Evolutionary conservation across 768 basidiomycete genomes (phyloP).

Genomic region (Clitopilus hobsonii): DNA sequence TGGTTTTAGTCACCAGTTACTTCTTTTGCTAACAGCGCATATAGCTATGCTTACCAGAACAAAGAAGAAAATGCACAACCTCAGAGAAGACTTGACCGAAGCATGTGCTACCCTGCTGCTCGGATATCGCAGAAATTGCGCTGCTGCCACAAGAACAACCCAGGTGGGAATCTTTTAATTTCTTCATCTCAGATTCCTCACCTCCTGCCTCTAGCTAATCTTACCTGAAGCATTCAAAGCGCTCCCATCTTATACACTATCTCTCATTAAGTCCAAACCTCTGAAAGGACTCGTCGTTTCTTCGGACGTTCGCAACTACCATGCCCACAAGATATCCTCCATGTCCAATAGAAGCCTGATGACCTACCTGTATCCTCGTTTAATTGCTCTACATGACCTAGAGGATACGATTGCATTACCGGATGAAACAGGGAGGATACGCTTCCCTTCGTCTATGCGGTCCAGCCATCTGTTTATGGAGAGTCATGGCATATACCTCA

Average conservation of each 20-base stretch:
- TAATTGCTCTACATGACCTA: slow-evolving; percentile 87
- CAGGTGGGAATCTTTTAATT: slow-evolving; percentile 50
- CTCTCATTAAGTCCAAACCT: slow-evolving; percentile 84
- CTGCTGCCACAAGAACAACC: slow-evolving; percentile 65
- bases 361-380: slow-evolving; percentile 80
- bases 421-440: slow-evolving; percentile 53
- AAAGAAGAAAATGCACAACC: slow-evolving; percentile 58
- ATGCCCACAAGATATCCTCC: slow-evolving; percentile 70
- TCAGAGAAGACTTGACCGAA: slow-evolving; percentile 83
- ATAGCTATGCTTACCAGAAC: slow-evolving; percentile 70
- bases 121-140: slow-evolving; percentile 87
- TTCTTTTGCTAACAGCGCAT: background rate
- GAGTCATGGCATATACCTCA: slow-evolving; percentile 85
- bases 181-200: slow-evolving; percentile 1
- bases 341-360: slow-evolving; percentile 68
- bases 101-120: slow-evolving; percentile 76
- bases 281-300: slow-evolving; percentile 86
- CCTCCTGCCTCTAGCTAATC: slow-evolving; percentile 62
- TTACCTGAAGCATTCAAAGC: slow-evolving; percentile 91
- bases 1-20: background rate
- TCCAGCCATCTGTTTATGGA: slow-evolving; percentile 86
- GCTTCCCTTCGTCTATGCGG: slow-evolving; percentile 76
- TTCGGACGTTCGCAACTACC: slow-evolving; percentile 90
- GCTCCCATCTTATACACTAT: slow-evolving; percentile 76
- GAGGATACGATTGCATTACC: slow-evolving; percentile 67